Evolutionary conservation across 371 early-diverging fungal genomes (phyloP).

Genomic region (Mortierella sp.): DNA sequence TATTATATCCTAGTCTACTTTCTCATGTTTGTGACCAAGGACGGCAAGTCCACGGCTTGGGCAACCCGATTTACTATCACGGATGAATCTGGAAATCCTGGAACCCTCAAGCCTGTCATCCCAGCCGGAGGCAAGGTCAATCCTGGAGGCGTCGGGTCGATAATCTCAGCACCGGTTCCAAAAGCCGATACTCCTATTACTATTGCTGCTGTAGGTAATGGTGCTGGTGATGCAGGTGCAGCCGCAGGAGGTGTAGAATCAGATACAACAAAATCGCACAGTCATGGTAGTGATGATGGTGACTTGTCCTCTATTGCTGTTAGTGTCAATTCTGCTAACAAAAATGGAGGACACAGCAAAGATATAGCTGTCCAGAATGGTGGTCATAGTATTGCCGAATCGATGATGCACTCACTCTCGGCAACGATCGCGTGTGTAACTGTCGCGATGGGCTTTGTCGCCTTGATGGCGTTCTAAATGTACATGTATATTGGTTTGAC

Average conservation of each 20-base stretch:
- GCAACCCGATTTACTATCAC: constrained; percentile 51
- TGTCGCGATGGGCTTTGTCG: neutral
- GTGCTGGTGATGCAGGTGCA: too few species aligned
- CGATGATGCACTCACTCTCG: neutral
- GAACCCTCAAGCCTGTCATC: constrained; percentile 28
- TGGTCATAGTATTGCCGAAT: too few species aligned
- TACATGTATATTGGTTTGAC: too few species aligned
- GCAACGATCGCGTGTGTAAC: neutral
- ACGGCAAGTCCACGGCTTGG: constrained; percentile 26
- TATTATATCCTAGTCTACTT: constrained; percentile 38
- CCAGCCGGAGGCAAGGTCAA: constrained; percentile 38
- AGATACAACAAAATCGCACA: too few species aligned
- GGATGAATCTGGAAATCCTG: constrained; percentile 25
- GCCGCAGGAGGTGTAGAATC: too few species aligned
- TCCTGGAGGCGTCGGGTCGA: constrained; percentile 36
- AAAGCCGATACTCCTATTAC: neutral
- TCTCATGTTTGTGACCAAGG: constrained; percentile 47
- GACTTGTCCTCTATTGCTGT: neutral
- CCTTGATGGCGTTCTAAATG: neutral
- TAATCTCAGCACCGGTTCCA: constrained; percentile 7
- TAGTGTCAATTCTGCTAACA: neutral
- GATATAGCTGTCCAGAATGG: neutral
- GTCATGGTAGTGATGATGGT: neutral
- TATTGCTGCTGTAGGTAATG: neutral
- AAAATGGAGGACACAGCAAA: too few species aligned